Conservation (phyloP, 1,284 basidiomycete genomes). For the Pseudozyma pruni region DNA sequence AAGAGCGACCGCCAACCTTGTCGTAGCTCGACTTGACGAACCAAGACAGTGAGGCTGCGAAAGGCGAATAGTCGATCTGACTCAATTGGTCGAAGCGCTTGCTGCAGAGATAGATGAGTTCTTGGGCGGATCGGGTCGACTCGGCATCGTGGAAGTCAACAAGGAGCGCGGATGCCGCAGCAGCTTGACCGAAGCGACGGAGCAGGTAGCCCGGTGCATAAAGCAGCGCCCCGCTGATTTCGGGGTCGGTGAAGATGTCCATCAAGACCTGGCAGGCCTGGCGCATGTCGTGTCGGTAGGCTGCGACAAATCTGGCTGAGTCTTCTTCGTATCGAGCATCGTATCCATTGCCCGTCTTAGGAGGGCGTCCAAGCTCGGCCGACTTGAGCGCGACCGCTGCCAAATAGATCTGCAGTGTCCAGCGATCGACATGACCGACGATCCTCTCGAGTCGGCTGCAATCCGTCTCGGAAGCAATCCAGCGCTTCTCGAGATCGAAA, state of each 20-base stretch:
- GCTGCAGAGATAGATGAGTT: slow-evolving; percentile 42
- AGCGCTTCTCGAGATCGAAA: slow-evolving; percentile 41
- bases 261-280: slow-evolving; percentile 42
- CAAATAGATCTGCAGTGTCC: slow-evolving; percentile 36
- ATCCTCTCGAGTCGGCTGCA: slow-evolving; percentile 43
- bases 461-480: slow-evolving; percentile 36
- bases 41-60: slow-evolving; percentile 16
- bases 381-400: slow-evolving; percentile 34
- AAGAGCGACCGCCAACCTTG: slow-evolving; percentile 12
- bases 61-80: slow-evolving; percentile 13
- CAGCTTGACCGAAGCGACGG: slow-evolving; percentile 29
- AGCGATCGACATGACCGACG: slow-evolving; percentile 37
- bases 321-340: slow-evolving; percentile 35
- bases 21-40: slow-evolving; percentile 38
- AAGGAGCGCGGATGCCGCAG: slow-evolving; percentile 17
- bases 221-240: slow-evolving; percentile 39
- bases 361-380: slow-evolving; percentile 14
- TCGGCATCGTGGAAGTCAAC: slow-evolving; percentile 39
- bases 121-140: slow-evolving; percentile 19
- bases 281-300: slow-evolving; percentile 30
- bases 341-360: slow-evolving; percentile 16
- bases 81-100: slow-evolving; percentile 36
- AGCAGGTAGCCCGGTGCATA: slow-evolving; percentile 42
- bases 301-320: slow-evolving; percentile 29
- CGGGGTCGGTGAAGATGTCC: slow-evolving; percentile 46